Conservation (phyloP, 345 rosid genomes). For the Microcos paniculata region DNA sequence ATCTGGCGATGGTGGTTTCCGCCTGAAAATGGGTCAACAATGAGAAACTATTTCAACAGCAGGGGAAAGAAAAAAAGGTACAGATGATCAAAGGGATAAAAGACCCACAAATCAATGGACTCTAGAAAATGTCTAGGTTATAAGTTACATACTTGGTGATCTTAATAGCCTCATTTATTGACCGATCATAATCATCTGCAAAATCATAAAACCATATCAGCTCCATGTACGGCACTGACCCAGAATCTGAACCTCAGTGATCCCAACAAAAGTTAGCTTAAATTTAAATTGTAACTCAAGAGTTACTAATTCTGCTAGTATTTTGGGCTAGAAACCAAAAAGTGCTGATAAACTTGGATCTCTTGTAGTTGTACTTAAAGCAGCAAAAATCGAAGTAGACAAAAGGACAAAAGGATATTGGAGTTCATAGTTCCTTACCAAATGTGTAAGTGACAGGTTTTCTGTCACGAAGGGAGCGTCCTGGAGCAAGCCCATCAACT, state of each 20-base stretch:
- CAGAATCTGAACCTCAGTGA: neutral
- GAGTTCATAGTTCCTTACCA: constrained; percentile 48
- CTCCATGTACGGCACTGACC: neutral
- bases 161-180: constrained; percentile 97
- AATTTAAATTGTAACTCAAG: neutral
- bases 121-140: neutral
- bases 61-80: neutral
- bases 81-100: neutral
- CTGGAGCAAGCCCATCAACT: constrained; percentile 73
- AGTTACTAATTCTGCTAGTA: neutral
- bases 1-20: constrained; percentile 87
- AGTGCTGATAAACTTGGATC: neutral
- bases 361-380: neutral
- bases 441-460: constrained; percentile 96
- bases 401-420: constrained; percentile 4
- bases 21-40: constrained; percentile 43
- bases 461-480: constrained; percentile 91
- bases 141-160: constrained; percentile 68
- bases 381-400: neutral
- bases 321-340: neutral
- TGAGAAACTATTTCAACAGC: neutral
- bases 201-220: constrained; percentile 15
- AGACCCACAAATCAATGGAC: neutral
- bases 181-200: constrained; percentile 98
- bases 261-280: neutral